Evolutionary conservation across 306 rosid genomes (phyloP).

Genomic region (Potentilla sterilis): DNA sequence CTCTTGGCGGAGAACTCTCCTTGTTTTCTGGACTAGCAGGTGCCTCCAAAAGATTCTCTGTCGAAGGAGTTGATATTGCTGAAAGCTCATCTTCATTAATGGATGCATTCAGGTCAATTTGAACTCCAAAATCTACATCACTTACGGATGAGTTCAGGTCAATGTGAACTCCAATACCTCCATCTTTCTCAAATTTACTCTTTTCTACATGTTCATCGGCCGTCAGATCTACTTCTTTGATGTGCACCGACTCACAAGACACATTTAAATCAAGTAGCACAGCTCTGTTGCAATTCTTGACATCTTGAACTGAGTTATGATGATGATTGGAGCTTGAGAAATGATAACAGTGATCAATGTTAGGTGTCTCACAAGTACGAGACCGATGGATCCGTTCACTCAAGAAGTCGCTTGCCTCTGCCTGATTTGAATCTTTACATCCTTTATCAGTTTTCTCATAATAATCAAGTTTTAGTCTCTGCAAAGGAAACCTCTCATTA

Average conservation of each 20-base stretch:
- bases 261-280: constrained; percentile 29
- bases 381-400: constrained; percentile 18
- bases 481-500: constrained; percentile 22
- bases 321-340: constrained; percentile 18
- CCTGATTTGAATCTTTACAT: constrained; percentile 20
- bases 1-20: constrained; percentile 76
- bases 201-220: constrained; percentile 29
- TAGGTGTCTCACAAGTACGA: constrained; percentile 20
- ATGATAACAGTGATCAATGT: constrained; percentile 20
- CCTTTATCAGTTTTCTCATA: constrained; percentile 26
- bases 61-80: constrained; percentile 16
- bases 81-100: constrained; percentile 42
- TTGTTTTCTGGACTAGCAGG: constrained; percentile 73
- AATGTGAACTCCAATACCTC: constrained; percentile 34
- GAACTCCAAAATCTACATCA: constrained; percentile 28
- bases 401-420: constrained; percentile 26
- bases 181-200: constrained; percentile 25
- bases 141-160: constrained; percentile 56
- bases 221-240: constrained; percentile 22
- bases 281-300: constrained; percentile 27
- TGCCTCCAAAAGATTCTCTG: constrained; percentile 50
- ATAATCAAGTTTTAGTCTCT: constrained; percentile 24
- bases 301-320: constrained; percentile 26
- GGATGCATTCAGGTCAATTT: constrained; percentile 63
- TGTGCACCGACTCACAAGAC: constrained; percentile 21